A percentile compares a stretch with the other conserved stretches of the same genome.
phyloP scores from a whole-genome alignment of 768 basidiomycete genomes.

The Clathrus columnatus region DNA sequence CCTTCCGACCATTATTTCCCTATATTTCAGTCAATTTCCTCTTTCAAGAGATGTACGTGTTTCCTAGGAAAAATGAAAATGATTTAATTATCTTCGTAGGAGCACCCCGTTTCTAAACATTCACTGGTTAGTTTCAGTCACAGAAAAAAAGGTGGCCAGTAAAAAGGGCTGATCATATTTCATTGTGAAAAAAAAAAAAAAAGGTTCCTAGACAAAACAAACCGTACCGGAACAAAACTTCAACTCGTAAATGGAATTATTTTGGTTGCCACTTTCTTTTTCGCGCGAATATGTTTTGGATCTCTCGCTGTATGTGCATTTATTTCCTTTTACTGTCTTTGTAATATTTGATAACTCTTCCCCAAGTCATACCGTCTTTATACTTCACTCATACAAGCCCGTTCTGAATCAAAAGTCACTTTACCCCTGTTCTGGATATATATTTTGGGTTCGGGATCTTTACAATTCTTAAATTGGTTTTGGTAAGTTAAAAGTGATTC shows the following conservation, averaged over 20 bases:
- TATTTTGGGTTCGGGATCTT: neutral
- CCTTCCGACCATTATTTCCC: slow-evolving; percentile 51
- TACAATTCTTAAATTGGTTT: slow-evolving; percentile 60
- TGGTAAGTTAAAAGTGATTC: slow-evolving; percentile 38
- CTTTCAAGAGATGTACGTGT: slow-evolving; percentile 67
- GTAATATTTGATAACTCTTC: neutral
- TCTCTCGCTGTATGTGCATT: slow-evolving; percentile 24
- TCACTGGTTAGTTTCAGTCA: slow-evolving; percentile 54
- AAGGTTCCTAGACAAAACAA: slow-evolving; percentile 73
- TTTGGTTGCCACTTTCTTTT: slow-evolving; percentile 61
- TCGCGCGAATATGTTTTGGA: slow-evolving; percentile 65
- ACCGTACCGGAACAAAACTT: slow-evolving; percentile 54
- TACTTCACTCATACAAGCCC: neutral
- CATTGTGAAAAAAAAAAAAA: neutral
- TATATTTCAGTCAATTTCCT: slow-evolving; percentile 75
- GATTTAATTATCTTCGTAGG: slow-evolving; percentile 25
- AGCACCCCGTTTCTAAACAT: slow-evolving; percentile 84
- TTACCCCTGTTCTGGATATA: neutral
- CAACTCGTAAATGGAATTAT: slow-evolving; percentile 67
- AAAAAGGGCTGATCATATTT: neutral
- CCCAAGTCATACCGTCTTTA: slow-evolving; percentile 7
- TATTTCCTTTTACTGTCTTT: neutral
- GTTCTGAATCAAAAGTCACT: neutral
- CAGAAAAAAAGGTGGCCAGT: no score
- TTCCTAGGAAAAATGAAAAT: neutral